Evolutionary conservation across 495 filamentous ascomycete species (phyloP), one percentile per base, ranked within the genome.

Genomic region (Pseudotulostoma volvatum): DNA sequence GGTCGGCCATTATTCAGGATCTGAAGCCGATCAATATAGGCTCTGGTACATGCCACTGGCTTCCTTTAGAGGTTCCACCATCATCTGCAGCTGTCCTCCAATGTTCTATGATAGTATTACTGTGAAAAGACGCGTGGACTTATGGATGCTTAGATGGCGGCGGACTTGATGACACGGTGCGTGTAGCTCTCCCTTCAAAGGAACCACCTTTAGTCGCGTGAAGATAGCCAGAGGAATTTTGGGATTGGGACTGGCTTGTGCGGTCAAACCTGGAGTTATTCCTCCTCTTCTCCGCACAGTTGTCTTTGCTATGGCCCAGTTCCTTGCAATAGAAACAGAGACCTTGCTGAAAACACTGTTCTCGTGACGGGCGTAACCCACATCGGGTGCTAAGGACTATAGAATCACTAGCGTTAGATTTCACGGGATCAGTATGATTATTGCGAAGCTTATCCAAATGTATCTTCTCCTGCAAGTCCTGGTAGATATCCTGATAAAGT

Each of bases 311-410:
- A n/a, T n/a, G n/a, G n/a, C n/a, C n/a, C n/a, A n/a, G n/a, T n/a
- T n/a, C n/a, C n/a, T n/a, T n/a, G n/a, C n/a, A n/a, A n/a, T n/a
- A n/a, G n/a, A n/a, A n/a, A n/a, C n/a, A n/a, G n/a, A n/a, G n/a
- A n/a, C n/a, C n/a, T n/a, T n/a, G n/a, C n/a, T 28, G 23, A 11
- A 28, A 5, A 28, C 23, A 28, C 23, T 28, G 23, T 11, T 28
- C 23, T 28, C 23, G 23, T 28, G 56, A 5, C 5, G 23, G 23
- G 23, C 23, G 23, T 11, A 11, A 11, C 23, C 23, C 23, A 28
- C 23, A 11, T 28, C 23, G 23, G 23, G 23, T 11, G 23, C 11
- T 5, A n/a, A 28, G 23, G 11, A 28, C 23, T 28, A 28, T 28
- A 11, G 23, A 11, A 28, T 28, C 23, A 28, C 23, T 11, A 28